phyloP scores from a whole-genome alignment of 495 filamentous ascomycete genomes.

The Tuber indicum region DNA sequence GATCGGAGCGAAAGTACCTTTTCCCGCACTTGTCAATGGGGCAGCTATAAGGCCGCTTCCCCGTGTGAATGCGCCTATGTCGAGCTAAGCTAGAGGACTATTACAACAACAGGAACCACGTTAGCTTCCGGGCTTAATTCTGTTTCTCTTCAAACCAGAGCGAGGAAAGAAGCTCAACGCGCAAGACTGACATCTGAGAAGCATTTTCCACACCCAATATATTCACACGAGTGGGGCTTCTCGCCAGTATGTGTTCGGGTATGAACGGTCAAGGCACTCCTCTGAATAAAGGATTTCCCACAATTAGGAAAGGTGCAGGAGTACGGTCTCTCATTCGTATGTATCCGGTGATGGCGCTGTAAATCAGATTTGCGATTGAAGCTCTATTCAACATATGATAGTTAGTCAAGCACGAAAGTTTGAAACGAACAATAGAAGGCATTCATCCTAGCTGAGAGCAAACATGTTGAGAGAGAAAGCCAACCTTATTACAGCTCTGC shows the following conservation, averaged over 20 bases:
- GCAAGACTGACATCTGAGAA: conserved; percentile 71
- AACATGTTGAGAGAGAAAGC: conserved; percentile 20
- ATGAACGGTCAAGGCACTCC: conserved; percentile 81
- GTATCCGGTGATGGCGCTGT: conserved; percentile 79
- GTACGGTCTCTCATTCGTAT: conserved; percentile 84
- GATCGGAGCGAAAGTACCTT: conserved; percentile 52
- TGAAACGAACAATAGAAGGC: conserved; percentile 10
- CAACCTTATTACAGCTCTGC: conserved; percentile 41
- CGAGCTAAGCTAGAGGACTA: conserved; percentile 83
- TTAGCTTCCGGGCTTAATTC: conserved; percentile 41
- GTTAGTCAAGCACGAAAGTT: conserved; percentile 21
- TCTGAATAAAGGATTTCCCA: conserved; percentile 84
- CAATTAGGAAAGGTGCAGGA: conserved; percentile 62
- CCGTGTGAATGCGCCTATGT: conserved; percentile 80
- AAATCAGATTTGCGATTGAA: conserved; percentile 93
- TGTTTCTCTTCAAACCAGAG: not conserved
- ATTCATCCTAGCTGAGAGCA: conserved; percentile 12
- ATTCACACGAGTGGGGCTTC: conserved; percentile 78
- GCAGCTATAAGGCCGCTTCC: conserved; percentile 79
- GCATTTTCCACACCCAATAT: conserved; percentile 70
- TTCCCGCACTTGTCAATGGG: conserved; percentile 69
- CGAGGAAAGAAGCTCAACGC: conserved; percentile 12
- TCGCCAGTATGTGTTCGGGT: conserved; percentile 82
- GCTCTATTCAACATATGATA: conserved; percentile 51
- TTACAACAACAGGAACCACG: conserved; percentile 14